A percentile compares a stretch with the other conserved stretches of the same genome.
Conservation (phyloP, 1,139 yeast genomes). For the Yamadazyma diddensiae region DNA sequence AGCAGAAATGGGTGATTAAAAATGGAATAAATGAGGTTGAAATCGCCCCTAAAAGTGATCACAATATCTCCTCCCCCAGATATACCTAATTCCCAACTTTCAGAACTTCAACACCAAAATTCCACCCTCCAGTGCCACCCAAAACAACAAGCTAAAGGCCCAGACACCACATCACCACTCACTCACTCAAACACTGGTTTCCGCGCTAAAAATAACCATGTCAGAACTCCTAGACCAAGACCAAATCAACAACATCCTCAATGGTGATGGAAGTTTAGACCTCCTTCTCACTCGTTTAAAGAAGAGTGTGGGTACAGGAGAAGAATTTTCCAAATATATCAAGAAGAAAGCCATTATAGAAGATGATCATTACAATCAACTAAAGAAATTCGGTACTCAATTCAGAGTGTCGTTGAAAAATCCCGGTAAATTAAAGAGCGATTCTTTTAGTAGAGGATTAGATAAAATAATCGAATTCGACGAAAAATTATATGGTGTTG, state of each 20-base stretch:
- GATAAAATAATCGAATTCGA: slow-evolving; percentile 73
- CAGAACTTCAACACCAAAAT: too few relatives aligned
- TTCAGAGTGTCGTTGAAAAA: slow-evolving; percentile 54
- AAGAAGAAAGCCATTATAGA: slow-evolving; percentile 78
- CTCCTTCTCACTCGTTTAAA: slow-evolving; percentile 70
- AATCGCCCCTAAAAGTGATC: too few relatives aligned
- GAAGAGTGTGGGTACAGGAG: slow-evolving; percentile 76
- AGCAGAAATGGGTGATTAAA: too few relatives aligned
- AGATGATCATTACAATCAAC: slow-evolving; percentile 72
- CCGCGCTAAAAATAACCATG: too few relatives aligned
- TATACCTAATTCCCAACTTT: too few relatives aligned
- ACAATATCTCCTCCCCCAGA: too few relatives aligned
- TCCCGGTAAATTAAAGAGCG: slow-evolving; percentile 51
- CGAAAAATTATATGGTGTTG: slow-evolving; percentile 71
- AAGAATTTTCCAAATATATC: slow-evolving; percentile 76
- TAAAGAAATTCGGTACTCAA: slow-evolving; percentile 61
- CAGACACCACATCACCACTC: too few relatives aligned
- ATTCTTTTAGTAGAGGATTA: slow-evolving; percentile 65
- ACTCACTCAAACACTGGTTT: too few relatives aligned
- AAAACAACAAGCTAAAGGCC: too few relatives aligned
- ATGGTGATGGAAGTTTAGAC: slow-evolving; percentile 51
- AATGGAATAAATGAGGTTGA: too few relatives aligned
- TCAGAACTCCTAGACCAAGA: slow-evolving; percentile 25
- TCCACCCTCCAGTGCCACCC: too few relatives aligned
- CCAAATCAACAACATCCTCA: slow-evolving; percentile 28